Percentiles rank a stretch among this genome's conserved stretches.
phyloP scores from a whole-genome alignment of 2,329 filamentous ascomycete species.

The Aspergillus tanneri region DNA sequence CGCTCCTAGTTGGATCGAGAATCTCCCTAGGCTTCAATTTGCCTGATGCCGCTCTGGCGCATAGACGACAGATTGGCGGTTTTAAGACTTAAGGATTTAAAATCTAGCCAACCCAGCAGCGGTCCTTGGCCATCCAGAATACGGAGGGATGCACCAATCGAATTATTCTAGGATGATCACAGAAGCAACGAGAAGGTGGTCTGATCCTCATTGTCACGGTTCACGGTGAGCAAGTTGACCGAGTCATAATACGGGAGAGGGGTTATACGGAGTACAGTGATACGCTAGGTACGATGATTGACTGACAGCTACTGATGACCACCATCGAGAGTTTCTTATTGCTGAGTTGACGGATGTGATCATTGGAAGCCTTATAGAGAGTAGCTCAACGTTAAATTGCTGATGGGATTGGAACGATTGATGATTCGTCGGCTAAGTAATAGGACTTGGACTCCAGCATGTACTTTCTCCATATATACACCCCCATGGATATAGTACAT shows the following conservation, averaged over 20 bases:
- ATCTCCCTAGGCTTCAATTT: constrained; percentile 9
- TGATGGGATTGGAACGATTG: background rate
- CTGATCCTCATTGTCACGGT: constrained; percentile 3
- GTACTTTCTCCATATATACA: too few relatives aligned
- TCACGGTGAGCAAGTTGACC: background rate
- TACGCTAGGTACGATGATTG: background rate
- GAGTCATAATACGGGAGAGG: constrained; percentile 2
- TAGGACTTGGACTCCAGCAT: background rate
- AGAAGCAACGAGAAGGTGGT: constrained; percentile 1
- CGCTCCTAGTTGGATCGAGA: constrained; percentile 21
- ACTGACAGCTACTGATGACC: background rate
- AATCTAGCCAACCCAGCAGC: background rate
- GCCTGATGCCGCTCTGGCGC: background rate
- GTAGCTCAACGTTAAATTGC: constrained; percentile 9
- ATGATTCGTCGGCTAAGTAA: constrained; percentile 4
- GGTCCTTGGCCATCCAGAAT: background rate
- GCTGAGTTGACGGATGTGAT: background rate
- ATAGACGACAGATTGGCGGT: constrained; percentile 1
- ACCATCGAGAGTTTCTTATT: background rate
- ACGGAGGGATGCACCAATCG: constrained; percentile 1
- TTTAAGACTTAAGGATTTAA: background rate
- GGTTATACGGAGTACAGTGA: background rate
- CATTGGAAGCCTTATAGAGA: constrained; percentile 17
- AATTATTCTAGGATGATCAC: constrained; percentile 1
- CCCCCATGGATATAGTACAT: background rate